phyloP scores from a whole-genome alignment of 1,284 basidiomycete species.

The Cerrena zonata region DNA sequence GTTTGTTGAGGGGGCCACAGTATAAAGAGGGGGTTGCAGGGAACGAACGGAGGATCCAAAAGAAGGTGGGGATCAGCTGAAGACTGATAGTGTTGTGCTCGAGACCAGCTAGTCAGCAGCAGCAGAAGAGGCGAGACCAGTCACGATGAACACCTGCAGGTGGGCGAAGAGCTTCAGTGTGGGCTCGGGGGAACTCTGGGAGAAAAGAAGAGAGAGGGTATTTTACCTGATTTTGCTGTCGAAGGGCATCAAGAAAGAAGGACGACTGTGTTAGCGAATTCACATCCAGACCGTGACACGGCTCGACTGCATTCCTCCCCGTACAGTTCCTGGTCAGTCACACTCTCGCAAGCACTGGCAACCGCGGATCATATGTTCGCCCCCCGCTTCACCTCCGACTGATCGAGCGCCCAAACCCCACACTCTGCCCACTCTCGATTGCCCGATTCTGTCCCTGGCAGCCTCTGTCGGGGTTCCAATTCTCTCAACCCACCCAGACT shows the following conservation, averaged over 20 bases:
- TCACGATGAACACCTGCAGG: not conserved
- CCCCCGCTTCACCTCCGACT: not conserved
- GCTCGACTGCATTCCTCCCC: not conserved
- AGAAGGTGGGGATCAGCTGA: constrained; percentile 10
- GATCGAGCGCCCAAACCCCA: constrained; percentile 4
- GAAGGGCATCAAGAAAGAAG: not conserved
- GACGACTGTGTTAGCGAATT: not conserved
- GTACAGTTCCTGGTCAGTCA: not conserved
- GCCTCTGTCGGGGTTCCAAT: no score
- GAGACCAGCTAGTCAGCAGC: no score
- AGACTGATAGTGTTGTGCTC: not conserved
- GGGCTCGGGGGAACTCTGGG: not conserved
- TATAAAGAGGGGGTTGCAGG: constrained; percentile 2
- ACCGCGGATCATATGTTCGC: constrained; percentile 1
- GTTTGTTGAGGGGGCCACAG: not conserved
- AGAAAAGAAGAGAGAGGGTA: not conserved
- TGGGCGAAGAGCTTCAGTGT: not conserved
- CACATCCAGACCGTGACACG: constrained; percentile 1
- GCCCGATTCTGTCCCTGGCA: no score
- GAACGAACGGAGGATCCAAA: constrained; percentile 11
- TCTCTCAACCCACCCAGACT: no score
- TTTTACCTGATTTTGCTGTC: not conserved
- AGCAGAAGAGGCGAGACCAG: constrained; percentile 2
- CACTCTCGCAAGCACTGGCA: no score
- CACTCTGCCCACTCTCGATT: not conserved